Evolutionary conservation across 2,329 filamentous ascomycete genomes (phyloP), one percentile per base, ranked within the genome.

Genomic region (Penicillium sp.): DNA sequence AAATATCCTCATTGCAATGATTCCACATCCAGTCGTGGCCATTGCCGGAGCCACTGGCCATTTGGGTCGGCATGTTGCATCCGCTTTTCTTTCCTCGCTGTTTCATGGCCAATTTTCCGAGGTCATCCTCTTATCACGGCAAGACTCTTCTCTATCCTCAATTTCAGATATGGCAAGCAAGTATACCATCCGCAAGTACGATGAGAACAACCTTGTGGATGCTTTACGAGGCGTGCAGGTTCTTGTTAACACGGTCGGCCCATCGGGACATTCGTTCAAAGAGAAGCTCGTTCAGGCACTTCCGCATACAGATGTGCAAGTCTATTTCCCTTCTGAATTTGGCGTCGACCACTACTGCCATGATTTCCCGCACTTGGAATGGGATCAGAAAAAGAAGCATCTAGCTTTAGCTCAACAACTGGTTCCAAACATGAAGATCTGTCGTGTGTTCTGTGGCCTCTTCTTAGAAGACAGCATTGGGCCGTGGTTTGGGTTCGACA

Each of bases 21-120:
- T n/a, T 26, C 34, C 41, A 4, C 47, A 47, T 18, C 58, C 56
- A 39, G 50, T 54, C 6, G 54, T 68, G 29, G 65, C 65, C 6
- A 61, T 68, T 31, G 63, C 62, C 15, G 65, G 65, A 15, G 63
- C 63, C 8, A 65, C 62, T 8, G 50, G 47, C 18, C 18, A 43
- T 36, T 28, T 45, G 12, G 46, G 38, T 21, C 55, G 58, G 9
- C 53, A 58, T 28, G 47, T 67, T 23, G 53, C 51, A 1, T 45
- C 55, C 1, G 59, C 62, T 15, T 58, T 67, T 42, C 54, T 65
- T 15, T 57, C 58, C 26, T 33, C 43, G 2, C 49, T 50, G 33
- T 33, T 33, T 13, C 31, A 6, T 33, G 31, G 15, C 31, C 31
- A 49, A 9, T 62, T 65, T 38, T 51, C 56, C 8, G 51, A 53